These are phyloP conservation scores for Raffaelea deltoideospora DNA, from an alignment of 2,329 filamentous ascomycete genomes.

Conservation along the genomic window DNA sequence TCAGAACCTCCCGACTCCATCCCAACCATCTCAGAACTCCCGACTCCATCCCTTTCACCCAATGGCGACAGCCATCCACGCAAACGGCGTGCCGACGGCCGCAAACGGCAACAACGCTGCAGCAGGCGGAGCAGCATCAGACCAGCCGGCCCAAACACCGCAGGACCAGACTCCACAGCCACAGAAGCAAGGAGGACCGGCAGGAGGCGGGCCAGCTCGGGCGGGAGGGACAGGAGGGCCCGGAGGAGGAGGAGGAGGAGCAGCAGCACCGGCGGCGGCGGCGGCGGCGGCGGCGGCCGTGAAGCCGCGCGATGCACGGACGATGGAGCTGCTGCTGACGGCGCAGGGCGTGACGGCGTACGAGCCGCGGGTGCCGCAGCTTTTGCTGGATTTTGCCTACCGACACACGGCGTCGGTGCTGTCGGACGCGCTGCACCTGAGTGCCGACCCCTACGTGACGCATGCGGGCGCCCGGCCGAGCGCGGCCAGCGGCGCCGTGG, in stretches of 20 bases:
- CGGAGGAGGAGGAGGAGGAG: no score
- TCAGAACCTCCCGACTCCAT: not conserved
- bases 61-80: slow-evolving; percentile 23
- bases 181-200: no score
- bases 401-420: slow-evolving; percentile 61
- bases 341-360: slow-evolving; percentile 67
- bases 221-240: no score
- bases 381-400: slow-evolving; percentile 78
- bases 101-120: no score
- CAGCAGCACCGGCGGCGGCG: not conserved
- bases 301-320: slow-evolving; percentile 53
- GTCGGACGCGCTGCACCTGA: slow-evolving; percentile 53
- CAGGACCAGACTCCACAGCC: no score
- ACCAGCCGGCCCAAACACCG: slow-evolving; percentile 1
- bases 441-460: slow-evolving; percentile 50
- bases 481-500: slow-evolving; percentile 31
- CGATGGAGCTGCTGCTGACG: slow-evolving; percentile 65
- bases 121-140: not conserved
- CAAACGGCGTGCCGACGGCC: slow-evolving; percentile 34
- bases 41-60: slow-evolving; percentile 1
- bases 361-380: slow-evolving; percentile 67
- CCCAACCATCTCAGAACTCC: not conserved
- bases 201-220: no score
- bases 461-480: slow-evolving; percentile 38
- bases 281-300: not conserved